These are phyloP conservation scores for Globisporangium heterothallicum DNA, from an alignment of 352 stramenopile genomes.

Conservation along the genomic window DNA sequence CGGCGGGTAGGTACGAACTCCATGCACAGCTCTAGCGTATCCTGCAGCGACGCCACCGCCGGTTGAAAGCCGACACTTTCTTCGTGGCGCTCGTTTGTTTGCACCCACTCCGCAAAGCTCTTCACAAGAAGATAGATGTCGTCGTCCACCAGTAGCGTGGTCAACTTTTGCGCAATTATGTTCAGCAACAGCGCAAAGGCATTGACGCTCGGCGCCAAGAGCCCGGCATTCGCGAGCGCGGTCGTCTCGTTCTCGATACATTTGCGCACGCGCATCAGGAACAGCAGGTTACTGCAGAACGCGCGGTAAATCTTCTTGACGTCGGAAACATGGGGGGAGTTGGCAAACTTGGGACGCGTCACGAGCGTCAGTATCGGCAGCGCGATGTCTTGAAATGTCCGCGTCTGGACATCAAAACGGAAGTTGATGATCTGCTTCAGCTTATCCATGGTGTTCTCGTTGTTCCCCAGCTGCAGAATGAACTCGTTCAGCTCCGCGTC, in stretches of 20 bases:
- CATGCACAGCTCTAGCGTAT: conserved; percentile 14
- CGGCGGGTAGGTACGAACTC: conserved; percentile 15
- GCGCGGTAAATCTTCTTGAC: background rate
- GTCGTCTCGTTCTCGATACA: conserved; percentile 5
- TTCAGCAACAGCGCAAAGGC: background rate
- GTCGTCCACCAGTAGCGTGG: conserved; percentile 8
- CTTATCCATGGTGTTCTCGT: background rate
- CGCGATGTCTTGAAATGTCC: background rate
- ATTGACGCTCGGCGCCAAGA: background rate
- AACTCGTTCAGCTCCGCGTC: background rate
- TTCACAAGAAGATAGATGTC: conserved; percentile 11
- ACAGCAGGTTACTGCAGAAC: conserved; percentile 7
- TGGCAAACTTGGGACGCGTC: background rate
- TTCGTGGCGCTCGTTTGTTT: conserved; percentile 6
- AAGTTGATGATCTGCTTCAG: background rate
- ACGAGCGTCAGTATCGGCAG: background rate
- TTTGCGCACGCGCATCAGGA: conserved; percentile 9
- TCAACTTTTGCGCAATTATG: background rate
- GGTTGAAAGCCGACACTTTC: no score
- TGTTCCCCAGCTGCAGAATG: background rate
- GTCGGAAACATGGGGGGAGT: background rate
- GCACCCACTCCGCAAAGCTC: conserved; percentile 3
- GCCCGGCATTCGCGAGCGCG: background rate
- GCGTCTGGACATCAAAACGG: background rate
- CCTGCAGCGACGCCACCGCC: background rate